These are phyloP conservation scores for Omphalotus guepiniiformis DNA, from an alignment of 768 basidiomycete genomes.

Conservation along the genomic window DNA sequence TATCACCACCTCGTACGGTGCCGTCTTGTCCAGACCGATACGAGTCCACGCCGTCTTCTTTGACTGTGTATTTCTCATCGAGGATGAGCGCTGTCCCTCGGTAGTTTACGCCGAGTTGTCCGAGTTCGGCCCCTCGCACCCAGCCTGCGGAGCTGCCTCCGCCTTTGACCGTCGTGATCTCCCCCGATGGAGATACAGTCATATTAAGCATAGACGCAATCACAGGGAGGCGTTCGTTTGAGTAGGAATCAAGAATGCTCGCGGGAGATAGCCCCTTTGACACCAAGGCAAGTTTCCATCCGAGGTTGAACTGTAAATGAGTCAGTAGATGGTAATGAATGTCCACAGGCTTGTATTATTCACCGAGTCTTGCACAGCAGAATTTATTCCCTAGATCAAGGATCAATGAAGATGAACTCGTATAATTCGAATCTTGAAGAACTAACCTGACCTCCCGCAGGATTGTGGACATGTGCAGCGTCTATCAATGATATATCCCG, in stretches of 20 bases:
- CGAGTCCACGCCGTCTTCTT: constrained; percentile 13
- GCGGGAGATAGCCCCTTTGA: constrained; percentile 29
- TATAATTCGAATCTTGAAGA: neutral
- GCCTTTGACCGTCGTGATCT: constrained; percentile 12
- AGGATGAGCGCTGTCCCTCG: constrained; percentile 45
- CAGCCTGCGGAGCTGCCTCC: constrained; percentile 11
- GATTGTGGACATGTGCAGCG: constrained; percentile 39
- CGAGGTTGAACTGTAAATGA: constrained; percentile 33
- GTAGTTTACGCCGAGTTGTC: constrained; percentile 51
- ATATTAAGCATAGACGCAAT: constrained; percentile 40
- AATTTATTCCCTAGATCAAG: constrained; percentile 26
- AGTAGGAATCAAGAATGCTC: constrained; percentile 37
- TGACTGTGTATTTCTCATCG: constrained; percentile 29
- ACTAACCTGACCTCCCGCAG: constrained; percentile 25
- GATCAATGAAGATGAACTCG: neutral
- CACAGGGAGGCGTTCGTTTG: constrained; percentile 41
- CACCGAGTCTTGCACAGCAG: constrained; percentile 29
- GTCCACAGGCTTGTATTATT: neutral
- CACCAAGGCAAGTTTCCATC: constrained; percentile 43
- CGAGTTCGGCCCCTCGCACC: constrained; percentile 21
- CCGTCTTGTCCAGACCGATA: constrained; percentile 21
- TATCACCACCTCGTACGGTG: constrained; percentile 35
- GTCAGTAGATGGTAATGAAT: neutral
- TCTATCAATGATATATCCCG: constrained; percentile 27
- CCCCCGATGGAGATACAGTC: too few species aligned